Conservation (phyloP, 1,284 basidiomycete species). For the Fomes fomentarius region DNA sequence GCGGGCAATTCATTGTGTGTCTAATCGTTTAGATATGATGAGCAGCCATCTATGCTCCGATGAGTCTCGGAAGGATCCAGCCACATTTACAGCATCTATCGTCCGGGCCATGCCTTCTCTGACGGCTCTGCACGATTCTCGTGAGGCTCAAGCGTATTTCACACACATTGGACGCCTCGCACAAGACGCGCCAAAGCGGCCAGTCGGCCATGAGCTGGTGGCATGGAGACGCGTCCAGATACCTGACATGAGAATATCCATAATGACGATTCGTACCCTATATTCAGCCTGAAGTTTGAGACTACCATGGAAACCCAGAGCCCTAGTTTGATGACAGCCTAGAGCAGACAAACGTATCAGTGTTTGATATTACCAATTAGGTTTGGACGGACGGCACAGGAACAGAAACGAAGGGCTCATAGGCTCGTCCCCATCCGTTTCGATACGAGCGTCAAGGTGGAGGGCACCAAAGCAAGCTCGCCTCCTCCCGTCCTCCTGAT, state of each 20-base stretch:
- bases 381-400: neutral
- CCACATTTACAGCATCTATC: slow-evolving; percentile 4
- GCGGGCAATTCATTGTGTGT: slow-evolving; percentile 10
- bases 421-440: too few relatives aligned
- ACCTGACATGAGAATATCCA: slow-evolving; percentile 19
- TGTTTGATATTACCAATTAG: neutral
- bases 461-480: too few relatives aligned
- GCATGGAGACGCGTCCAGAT: slow-evolving; percentile 21
- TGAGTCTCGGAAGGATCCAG: slow-evolving; percentile 19
- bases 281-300: neutral
- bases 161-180: slow-evolving; percentile 12
- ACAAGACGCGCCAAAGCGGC: slow-evolving; percentile 9
- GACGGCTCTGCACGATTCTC: slow-evolving; percentile 20
- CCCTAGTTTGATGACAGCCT: neutral
- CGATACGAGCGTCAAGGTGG: too few relatives aligned
- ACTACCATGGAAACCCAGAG: slow-evolving; percentile 10
- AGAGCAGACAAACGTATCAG: slow-evolving; percentile 1
- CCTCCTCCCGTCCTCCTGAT: too few relatives aligned
- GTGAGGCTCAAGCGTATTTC: slow-evolving; percentile 18
- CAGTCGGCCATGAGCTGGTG: slow-evolving; percentile 20
- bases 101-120: slow-evolving; percentile 3
- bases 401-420: too few relatives aligned
- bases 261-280: neutral
- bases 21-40: slow-evolving; percentile 19
- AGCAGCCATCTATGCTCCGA: slow-evolving; percentile 23